These are phyloP conservation scores for Cucurbitaria berberidis DNA, from an alignment of 2,329 filamentous ascomycete species.

Conservation along the genomic window DNA sequence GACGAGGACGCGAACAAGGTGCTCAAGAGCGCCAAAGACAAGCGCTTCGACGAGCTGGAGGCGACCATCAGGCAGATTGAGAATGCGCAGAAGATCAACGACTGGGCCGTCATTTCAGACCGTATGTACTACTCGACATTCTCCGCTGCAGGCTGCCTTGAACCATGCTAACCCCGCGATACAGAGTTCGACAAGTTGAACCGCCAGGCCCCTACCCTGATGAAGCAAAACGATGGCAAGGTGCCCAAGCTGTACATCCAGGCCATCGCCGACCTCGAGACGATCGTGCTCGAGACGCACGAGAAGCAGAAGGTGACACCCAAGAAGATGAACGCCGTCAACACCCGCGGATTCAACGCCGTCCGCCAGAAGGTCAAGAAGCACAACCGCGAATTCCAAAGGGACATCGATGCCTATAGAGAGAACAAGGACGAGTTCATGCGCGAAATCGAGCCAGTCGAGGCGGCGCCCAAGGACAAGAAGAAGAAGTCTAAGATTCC, in stretches of 20 bases:
- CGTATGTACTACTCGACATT: conserved; percentile 62
- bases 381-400: conserved; percentile 93
- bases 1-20: conserved; percentile 85
- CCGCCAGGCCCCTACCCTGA: conserved; percentile 70
- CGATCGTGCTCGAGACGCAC: conserved; percentile 89
- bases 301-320: conserved; percentile 94
- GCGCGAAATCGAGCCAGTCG: conserved; percentile 81
- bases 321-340: conserved; percentile 99
- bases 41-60: conserved; percentile 93
- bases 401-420: conserved; percentile 85
- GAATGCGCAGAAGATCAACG: conserved; percentile 96
- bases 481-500: conserved; percentile 57
- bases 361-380: conserved; percentile 99
- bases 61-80: conserved; percentile 88
- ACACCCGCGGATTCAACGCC: conserved; percentile 90
- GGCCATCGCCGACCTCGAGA: conserved; percentile 90
- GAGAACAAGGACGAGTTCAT: conserved; percentile 86
- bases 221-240: conserved; percentile 69
- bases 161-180: conserved; percentile 24
- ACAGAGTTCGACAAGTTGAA: conserved; percentile 94
- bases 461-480: conserved; percentile 59
- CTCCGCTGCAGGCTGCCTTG: neutral
- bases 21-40: conserved; percentile 98
- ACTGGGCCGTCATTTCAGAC: conserved; percentile 91
- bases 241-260: conserved; percentile 92